phyloP scores from a whole-genome alignment of 768 basidiomycete genomes.

The Scleroderma bovista region DNA sequence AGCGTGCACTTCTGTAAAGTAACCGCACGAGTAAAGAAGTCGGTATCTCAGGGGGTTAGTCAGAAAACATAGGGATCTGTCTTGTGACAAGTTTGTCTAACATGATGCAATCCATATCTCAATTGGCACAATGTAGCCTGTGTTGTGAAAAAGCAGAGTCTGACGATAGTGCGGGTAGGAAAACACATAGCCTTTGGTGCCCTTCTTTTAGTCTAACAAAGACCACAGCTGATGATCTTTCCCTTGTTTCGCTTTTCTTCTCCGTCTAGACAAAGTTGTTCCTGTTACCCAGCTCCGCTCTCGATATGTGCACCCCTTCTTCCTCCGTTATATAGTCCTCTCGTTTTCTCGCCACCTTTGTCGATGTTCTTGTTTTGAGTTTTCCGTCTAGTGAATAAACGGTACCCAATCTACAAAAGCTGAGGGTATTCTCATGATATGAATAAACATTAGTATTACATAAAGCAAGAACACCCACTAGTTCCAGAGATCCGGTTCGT shows the following conservation, averaged over 20 bases:
- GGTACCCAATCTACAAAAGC: not conserved
- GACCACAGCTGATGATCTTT: conserved; percentile 1
- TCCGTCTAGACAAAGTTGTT: conserved; percentile 14
- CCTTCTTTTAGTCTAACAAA: not conserved
- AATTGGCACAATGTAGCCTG: too few relatives aligned
- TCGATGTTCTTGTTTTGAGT: conserved; percentile 29
- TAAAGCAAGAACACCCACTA: too few relatives aligned
- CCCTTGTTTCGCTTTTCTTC: conserved; percentile 12
- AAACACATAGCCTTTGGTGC: conserved; percentile 11
- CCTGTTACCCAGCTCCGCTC: conserved; percentile 33
- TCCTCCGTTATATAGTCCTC: conserved; percentile 31
- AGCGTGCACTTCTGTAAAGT: too few relatives aligned
- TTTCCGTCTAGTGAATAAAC: conserved; percentile 5
- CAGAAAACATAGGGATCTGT: conserved; percentile 19
- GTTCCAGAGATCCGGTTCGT: too few relatives aligned
- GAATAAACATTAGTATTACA: too few relatives aligned
- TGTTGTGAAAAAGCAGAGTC: too few relatives aligned
- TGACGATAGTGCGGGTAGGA: conserved; percentile 16
- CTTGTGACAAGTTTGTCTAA: conserved; percentile 34
- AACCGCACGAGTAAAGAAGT: too few relatives aligned
- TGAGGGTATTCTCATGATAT: too few relatives aligned
- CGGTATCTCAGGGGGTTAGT: conserved; percentile 25
- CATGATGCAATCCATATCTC: conserved; percentile 41
- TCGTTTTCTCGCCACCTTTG: conserved; percentile 19
- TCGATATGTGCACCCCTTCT: conserved; percentile 28